Evolutionary conservation across 2,329 filamentous ascomycete genomes (phyloP), one percentile per base, ranked within the genome.

Genomic region (Talaromyces sp.): DNA sequence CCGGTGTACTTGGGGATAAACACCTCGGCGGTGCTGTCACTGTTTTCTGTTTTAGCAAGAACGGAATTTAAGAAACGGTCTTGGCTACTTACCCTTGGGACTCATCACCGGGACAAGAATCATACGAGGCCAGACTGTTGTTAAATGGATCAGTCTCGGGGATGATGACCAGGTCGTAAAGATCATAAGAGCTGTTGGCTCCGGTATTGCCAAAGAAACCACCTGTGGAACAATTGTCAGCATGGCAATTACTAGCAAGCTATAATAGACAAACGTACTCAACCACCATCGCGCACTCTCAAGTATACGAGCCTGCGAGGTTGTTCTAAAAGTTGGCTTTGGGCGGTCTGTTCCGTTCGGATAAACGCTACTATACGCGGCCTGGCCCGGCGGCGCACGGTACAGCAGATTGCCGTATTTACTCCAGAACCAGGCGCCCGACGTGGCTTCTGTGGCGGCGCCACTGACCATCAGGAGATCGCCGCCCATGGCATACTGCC

Each of bases 361-460:
- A 59, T 71, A 80, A 14, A 72, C 64, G 61, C 72, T 73, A 64
- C 80, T 77, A 72, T 83, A 85, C 2, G 75, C 69, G 1, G 81
- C 64, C 63, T 83, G 80, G 8, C 76, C 80, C 4, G 70, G 64
- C 9, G 74, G 72, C 1, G 82, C 79, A 59, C 82, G 79, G 68
- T 79, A 85, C 31, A 85, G 67, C 4, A 77, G 77, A 27, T 83
- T 74, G 4, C 83, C 83, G 62, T 85, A 85, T 43, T 75, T 74
- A 65, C 80, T 79, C 81, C 81, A 84, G 67, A 83, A 84, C 12
- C 73, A 69, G 6, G 80, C 78, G 10, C 82, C 83, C 10, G 77
- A 69, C 11, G 70, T 65, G 60, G 83, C 81, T 64, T 83, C 81
- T 2, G 81, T 81, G 1, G 70, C 66, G 11, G 81, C 82, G 29